Base-by-base conservation (phyloP, 257 asterid species). In the Prunella vulgaris region DNA sequence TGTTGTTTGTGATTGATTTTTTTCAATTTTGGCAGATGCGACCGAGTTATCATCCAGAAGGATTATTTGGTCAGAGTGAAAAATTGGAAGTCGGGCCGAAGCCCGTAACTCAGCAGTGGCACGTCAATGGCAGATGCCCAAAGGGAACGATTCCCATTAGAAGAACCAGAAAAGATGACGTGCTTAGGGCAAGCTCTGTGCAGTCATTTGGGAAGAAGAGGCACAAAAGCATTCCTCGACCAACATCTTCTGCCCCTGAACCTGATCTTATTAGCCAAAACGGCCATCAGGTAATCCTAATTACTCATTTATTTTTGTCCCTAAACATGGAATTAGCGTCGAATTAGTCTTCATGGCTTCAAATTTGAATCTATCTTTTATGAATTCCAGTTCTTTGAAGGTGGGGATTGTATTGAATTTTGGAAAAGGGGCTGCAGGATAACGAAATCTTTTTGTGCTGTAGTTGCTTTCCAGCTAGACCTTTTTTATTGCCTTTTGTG, bases 21-120 rank as follows among this genome's bases (percentile, higher is more conserved):
- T 32, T 32, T 68, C 52, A 12, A 35, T 70, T 69, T 69, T 49
- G 66, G 68, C 32, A 92, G 98, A 80, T 84, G 92, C 85, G 82
- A 83, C 96, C 98, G 53, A 86, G 84, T 76, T 82, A 83, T 74
- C 87, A 86, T 53, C 98, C 98, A 30, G 92, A 86, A 70, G 90
- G 87, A 18, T 57, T 81, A 0, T 80, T 81, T 69, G 69, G 73
- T 38, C 80, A 70, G 64, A 82, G 78, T 30, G 81, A 84, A 75
- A 66, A 24, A 71, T 63, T 62, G 56, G 74, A 69, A 20, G 69
- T n/a, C 1, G 82, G 77, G 30, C 52, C 74, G 18, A 74, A 78
- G 75, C 64, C 81, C 22, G 77, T 79, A 42, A 44, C 78, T 70
- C 98, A 90, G 74, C 38, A 79, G 28, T 90, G 98, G 96, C 96